A percentile compares a stretch with the other conserved stretches of the same genome.
Conservation (phyloP, 2,329 filamentous ascomycete species). For the Sclerotinia minor region DNA sequence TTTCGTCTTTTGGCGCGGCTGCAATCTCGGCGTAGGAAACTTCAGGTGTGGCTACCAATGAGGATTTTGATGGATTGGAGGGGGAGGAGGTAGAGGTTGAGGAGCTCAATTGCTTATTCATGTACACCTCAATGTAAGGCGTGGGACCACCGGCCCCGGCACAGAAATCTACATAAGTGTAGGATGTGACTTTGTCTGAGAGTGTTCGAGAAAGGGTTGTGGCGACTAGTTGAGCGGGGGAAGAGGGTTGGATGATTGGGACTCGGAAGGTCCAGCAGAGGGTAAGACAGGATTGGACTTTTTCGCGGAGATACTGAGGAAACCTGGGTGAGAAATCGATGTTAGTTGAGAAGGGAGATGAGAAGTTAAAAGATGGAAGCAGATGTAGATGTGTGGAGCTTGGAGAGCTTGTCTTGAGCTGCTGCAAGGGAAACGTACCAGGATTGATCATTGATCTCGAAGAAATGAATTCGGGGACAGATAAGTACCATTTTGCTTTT, state of each 20-base stretch:
- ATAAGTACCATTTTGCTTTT: conserved; percentile 48
- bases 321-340: conserved; percentile 51
- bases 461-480: conserved; percentile 61
- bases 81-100: conserved; percentile 35
- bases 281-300: conserved; percentile 65
- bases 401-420: conserved; percentile 12
- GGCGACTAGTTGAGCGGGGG: conserved; percentile 63
- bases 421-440: conserved; percentile 50
- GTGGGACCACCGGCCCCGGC: conserved; percentile 73
- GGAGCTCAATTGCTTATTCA: conserved; percentile 51
- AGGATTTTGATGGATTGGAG: conserved; percentile 10
- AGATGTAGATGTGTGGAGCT: background rate
- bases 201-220: conserved; percentile 55
- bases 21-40: conserved; percentile 16
- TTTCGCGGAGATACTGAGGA: conserved; percentile 62
- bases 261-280: conserved; percentile 62
- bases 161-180: conserved; percentile 74
- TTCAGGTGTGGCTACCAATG: background rate
- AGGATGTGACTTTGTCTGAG: conserved; percentile 49
- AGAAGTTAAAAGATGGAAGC: background rate
- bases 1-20: conserved; percentile 7
- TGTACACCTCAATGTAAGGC: conserved; percentile 58
- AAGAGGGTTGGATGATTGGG: conserved; percentile 56
- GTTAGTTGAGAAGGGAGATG: conserved; percentile 3
- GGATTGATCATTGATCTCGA: conserved; percentile 66